A percentile compares a stretch with the other conserved stretches of the same genome.
phyloP scores from a whole-genome alignment of 306 rosid genomes.

The Lathyrus sativus region DNA sequence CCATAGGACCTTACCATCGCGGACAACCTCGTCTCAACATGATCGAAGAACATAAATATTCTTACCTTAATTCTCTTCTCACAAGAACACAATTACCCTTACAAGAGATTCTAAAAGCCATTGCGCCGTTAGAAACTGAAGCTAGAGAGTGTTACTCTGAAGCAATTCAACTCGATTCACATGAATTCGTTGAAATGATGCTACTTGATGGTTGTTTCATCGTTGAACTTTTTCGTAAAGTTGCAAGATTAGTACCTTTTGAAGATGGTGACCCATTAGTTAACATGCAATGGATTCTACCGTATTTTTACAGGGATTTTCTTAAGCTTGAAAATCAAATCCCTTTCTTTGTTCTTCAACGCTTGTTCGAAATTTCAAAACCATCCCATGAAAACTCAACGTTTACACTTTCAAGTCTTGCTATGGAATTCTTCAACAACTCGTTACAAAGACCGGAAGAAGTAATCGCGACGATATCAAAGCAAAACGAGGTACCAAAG shows the following conservation, averaged over 20 bases:
- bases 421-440: conserved; percentile 61
- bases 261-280: conserved; percentile 53
- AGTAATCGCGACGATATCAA: conserved; percentile 9
- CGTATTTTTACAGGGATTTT: conserved; percentile 56
- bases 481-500: neutral
- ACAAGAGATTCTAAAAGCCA: conserved; percentile 27
- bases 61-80: conserved; percentile 49
- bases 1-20: conserved; percentile 70
- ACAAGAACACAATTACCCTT: conserved; percentile 35
- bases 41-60: conserved; percentile 69
- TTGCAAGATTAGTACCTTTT: conserved; percentile 26
- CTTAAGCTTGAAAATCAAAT: conserved; percentile 78
- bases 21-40: conserved; percentile 46
- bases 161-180: conserved; percentile 19
- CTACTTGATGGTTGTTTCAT: conserved; percentile 74
- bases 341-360: conserved; percentile 58
- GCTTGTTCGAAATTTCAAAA: conserved; percentile 41
- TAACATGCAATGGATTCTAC: conserved; percentile 54
- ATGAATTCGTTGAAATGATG: conserved; percentile 59
- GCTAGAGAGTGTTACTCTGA: conserved; percentile 71
- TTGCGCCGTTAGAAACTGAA: conserved; percentile 39
- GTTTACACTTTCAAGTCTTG: conserved; percentile 40
- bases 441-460: conserved; percentile 46
- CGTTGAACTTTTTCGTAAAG: conserved; percentile 55
- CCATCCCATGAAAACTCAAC: conserved; percentile 11